Evolutionary conservation across 1,284 basidiomycete genomes (phyloP).

Genomic region (Pseudomicrostroma phylloplanum): DNA sequence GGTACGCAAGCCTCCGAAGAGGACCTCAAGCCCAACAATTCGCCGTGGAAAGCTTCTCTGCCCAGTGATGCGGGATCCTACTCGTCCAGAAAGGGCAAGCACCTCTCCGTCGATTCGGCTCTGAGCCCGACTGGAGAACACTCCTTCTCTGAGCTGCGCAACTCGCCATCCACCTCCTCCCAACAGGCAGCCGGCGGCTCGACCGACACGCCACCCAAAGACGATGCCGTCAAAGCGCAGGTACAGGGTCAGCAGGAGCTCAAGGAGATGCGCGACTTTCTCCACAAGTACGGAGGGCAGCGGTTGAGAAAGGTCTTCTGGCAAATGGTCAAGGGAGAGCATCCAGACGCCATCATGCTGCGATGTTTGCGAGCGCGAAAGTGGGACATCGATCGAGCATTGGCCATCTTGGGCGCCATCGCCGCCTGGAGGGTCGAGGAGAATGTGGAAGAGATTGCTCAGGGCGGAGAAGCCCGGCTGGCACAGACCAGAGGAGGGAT

Average conservation of each 20-base stretch:
- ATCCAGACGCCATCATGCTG: conserved; percentile 38
- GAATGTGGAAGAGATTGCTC: conserved; percentile 29
- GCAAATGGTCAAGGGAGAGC: conserved; percentile 43
- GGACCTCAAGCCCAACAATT: neutral
- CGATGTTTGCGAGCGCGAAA: conserved; percentile 19
- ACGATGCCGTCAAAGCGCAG: conserved; percentile 42
- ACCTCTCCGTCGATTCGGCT: conserved; percentile 15
- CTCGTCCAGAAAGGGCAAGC: neutral
- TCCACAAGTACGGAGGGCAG: conserved; percentile 35
- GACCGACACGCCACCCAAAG: conserved; percentile 11
- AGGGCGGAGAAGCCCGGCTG: conserved; percentile 30
- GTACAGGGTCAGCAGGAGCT: conserved; percentile 39
- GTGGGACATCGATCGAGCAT: conserved; percentile 27
- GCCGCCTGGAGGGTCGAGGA: conserved; percentile 29
- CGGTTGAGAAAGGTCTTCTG: conserved; percentile 37
- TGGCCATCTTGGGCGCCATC: conserved; percentile 35
- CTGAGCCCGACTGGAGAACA: neutral
- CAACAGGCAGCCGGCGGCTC: neutral
- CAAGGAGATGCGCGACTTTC: conserved; percentile 41
- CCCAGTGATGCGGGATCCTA: conserved; percentile 16
- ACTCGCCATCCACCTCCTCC: neutral
- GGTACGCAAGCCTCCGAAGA: conserved; percentile 11
- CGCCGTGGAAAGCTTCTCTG: conserved; percentile 14
- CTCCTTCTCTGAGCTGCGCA: neutral
- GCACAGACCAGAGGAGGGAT: conserved; percentile 31